Evolutionary conservation across 192 early-diverging fungal species (phyloP).

Genomic region (Phlyctochytrium bullatum): DNA sequence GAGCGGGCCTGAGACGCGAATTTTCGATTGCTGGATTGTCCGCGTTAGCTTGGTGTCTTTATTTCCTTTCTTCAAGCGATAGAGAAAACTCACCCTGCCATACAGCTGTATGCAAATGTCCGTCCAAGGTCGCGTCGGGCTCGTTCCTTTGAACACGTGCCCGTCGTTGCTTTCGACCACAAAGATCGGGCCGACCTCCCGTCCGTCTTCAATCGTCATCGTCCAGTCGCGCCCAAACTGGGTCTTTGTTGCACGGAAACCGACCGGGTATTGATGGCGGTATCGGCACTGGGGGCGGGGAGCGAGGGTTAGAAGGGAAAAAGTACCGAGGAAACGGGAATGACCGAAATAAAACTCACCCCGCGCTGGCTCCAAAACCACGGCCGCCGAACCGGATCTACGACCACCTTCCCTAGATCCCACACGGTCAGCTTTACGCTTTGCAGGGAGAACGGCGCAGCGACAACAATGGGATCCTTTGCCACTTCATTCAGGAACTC

Average conservation of each 20-base stretch:
- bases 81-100: slow-evolving; percentile 13
- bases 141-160: slow-evolving; percentile 16
- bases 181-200: slow-evolving; percentile 22
- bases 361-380: slow-evolving; percentile 24
- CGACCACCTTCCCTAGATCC: slow-evolving; percentile 17
- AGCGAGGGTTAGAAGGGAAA: background rate
- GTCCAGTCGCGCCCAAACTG: slow-evolving; percentile 30
- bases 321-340: slow-evolving; percentile 1
- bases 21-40: slow-evolving; percentile 26
- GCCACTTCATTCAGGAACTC: slow-evolving; percentile 11
- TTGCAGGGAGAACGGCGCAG: slow-evolving; percentile 16
- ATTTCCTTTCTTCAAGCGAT: background rate
- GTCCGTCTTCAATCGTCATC: slow-evolving; percentile 25
- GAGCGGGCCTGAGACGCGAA: slow-evolving; percentile 20
- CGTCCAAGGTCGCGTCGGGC: slow-evolving; percentile 27
- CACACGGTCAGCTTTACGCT: slow-evolving; percentile 21
- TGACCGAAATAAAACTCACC: slow-evolving; percentile 4
- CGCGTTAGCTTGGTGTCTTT: background rate
- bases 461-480: slow-evolving; percentile 16
- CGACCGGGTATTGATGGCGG: slow-evolving; percentile 29
- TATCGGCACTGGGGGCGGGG: slow-evolving; percentile 15
- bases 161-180: slow-evolving; percentile 16
- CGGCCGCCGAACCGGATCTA: slow-evolving; percentile 7
- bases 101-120: slow-evolving; percentile 18
- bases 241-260: slow-evolving; percentile 24